Evolutionary conservation across 805 yeast genomes (phyloP).

Genomic region (Yamadazyma scolyti): DNA sequence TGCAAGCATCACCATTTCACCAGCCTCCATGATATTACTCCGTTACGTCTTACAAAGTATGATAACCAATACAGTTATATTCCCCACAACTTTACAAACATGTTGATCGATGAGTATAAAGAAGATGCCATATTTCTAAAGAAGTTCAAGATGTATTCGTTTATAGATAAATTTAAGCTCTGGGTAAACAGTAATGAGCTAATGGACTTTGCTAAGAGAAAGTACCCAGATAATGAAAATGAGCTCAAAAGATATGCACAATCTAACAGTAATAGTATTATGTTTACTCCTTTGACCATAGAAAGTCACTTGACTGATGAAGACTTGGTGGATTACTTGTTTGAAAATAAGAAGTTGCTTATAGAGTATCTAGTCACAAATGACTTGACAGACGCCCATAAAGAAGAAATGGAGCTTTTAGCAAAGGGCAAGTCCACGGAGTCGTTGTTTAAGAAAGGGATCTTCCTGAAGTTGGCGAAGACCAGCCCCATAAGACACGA

Average conservation of each 20-base stretch:
- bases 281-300: conserved; percentile 7
- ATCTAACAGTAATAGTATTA: conserved; percentile 1
- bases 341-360: conserved; percentile 23
- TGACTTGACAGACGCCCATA: conserved; percentile 32
- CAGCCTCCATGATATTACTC: conserved; percentile 25
- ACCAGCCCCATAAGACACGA: conserved; percentile 17
- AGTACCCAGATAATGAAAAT: conserved; percentile 6
- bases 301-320: too few species aligned
- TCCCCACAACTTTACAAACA: conserved; percentile 25
- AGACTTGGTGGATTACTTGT: conserved; percentile 23
- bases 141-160: conserved; percentile 40
- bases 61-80: conserved; percentile 36
- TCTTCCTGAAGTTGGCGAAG: conserved; percentile 3
- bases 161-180: conserved; percentile 19
- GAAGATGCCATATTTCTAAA: conserved; percentile 23
- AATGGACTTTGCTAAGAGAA: conserved; percentile 12
- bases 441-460: conserved; percentile 11
- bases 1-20: conserved; percentile 37
- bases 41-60: conserved; percentile 24
- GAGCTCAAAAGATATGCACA: too few species aligned
- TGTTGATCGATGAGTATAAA: conserved; percentile 28
- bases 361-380: conserved; percentile 24
- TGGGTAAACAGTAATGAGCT: conserved; percentile 15
- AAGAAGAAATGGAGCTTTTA: conserved; percentile 20
- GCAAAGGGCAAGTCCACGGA: conserved; percentile 17